A percentile compares a stretch with the other conserved stretches of the same genome.
Evolutionary conservation across 2,329 filamentous ascomycete species (phyloP).

Genomic region (Ascochyta lentis): DNA sequence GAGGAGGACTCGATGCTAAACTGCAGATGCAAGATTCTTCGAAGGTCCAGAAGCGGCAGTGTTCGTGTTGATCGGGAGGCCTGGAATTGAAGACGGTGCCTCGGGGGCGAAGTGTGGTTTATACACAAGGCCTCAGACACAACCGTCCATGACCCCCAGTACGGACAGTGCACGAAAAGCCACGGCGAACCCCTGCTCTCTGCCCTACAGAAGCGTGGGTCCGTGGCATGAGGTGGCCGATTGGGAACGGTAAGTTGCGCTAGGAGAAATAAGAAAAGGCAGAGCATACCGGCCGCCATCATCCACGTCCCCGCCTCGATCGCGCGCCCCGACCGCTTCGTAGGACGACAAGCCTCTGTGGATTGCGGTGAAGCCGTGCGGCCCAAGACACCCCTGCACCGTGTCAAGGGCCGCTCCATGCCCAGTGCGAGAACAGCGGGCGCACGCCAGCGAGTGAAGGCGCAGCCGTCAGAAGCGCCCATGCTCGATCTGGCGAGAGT

Average conservation of each 20-base stretch:
- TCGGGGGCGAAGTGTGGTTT: constrained; percentile 48
- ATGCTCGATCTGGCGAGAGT: constrained; percentile 34
- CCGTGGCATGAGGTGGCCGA: constrained; percentile 44
- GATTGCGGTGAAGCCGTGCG: constrained; percentile 45
- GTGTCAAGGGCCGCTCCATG: constrained; percentile 29
- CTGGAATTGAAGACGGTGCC: constrained; percentile 37
- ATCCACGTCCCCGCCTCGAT: constrained; percentile 45
- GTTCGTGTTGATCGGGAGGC: constrained; percentile 42
- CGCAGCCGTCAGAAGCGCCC: constrained; percentile 25
- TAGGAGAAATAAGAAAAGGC: constrained; percentile 48
- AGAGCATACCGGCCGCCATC: constrained; percentile 37
- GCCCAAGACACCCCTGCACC: constrained; percentile 26
- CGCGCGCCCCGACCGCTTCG: constrained; percentile 47
- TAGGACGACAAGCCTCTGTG: constrained; percentile 38
- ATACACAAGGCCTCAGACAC: constrained; percentile 43
- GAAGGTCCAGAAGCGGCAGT: constrained; percentile 28
- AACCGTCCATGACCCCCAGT: constrained; percentile 39
- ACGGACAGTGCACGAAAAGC: constrained; percentile 39
- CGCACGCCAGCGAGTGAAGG: constrained; percentile 31
- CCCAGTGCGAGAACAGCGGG: constrained; percentile 29
- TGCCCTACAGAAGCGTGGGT: constrained; percentile 43
- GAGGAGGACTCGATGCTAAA: constrained; percentile 19
- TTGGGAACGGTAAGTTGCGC: constrained; percentile 44
- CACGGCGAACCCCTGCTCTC: constrained; percentile 41
- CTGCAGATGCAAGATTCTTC: constrained; percentile 17